Evolutionary conservation across 2,329 filamentous ascomycete genomes (phyloP).

Genomic region (Tolypocladium album): DNA sequence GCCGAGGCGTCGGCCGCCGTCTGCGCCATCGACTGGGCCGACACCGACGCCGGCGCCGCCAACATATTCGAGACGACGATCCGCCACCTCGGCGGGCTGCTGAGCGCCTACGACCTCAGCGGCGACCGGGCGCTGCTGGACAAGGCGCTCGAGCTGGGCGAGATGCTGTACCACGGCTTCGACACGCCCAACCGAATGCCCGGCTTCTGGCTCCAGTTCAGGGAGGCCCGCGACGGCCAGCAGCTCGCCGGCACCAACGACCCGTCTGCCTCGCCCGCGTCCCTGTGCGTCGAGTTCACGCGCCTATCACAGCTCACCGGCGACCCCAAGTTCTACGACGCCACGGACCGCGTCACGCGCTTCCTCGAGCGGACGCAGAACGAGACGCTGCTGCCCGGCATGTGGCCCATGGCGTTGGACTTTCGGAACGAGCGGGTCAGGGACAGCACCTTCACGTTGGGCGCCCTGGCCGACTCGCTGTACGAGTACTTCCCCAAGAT

Average conservation of each 20-base stretch:
- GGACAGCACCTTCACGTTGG: slow-evolving; percentile 35
- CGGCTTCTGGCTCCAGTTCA: slow-evolving; percentile 34
- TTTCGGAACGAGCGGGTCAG: slow-evolving; percentile 40
- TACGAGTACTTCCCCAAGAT: slow-evolving; percentile 55
- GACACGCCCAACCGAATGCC: slow-evolving; percentile 44
- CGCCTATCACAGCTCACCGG: slow-evolving; percentile 63
- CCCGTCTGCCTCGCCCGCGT: slow-evolving; percentile 42
- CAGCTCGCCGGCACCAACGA: slow-evolving; percentile 39
- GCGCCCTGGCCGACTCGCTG: slow-evolving; percentile 44
- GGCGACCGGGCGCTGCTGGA: slow-evolving; percentile 30
- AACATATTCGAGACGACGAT: slow-evolving; percentile 47
- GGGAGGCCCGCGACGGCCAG: slow-evolving; percentile 28
- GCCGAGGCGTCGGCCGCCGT: slow-evolving; percentile 39
- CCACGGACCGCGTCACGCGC: slow-evolving; percentile 61
- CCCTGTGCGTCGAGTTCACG: slow-evolving; percentile 65
- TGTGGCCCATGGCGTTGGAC: slow-evolving; percentile 65
- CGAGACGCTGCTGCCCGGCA: slow-evolving; percentile 58
- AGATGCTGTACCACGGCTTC: slow-evolving; percentile 44
- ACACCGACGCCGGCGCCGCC: slow-evolving; percentile 29
- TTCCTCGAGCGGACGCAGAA: slow-evolving; percentile 60
- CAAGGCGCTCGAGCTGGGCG: slow-evolving; percentile 40
- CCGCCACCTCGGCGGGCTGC: slow-evolving; percentile 39
- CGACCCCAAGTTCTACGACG: slow-evolving; percentile 66
- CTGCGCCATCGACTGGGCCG: slow-evolving; percentile 39
- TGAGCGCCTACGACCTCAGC: slow-evolving; percentile 40